Evolutionary conservation across 2,329 filamentous ascomycete genomes (phyloP), one percentile per base, ranked within the genome.

Genomic region (Fusarium sp.): DNA sequence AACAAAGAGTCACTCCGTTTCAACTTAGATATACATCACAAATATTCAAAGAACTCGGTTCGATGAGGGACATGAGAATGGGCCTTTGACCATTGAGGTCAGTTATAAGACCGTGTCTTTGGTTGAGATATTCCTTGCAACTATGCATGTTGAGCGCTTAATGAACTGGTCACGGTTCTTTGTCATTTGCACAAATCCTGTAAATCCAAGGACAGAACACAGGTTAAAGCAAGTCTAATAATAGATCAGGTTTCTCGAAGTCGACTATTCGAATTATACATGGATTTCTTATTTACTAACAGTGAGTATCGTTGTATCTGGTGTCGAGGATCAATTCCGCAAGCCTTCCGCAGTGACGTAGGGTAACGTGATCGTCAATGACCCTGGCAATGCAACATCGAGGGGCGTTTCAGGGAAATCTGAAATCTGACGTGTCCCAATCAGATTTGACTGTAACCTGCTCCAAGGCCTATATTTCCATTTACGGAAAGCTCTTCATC

Each of bases 381-480:
- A 59, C 33, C 57, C 21, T 59, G 9, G 37, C 15, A 47, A 47
- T 48, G 50, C 15, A 57, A 47, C 57, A 13, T 26, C 11, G 15
- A 41, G 29, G 35, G 50, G 48, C 9, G 35, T 41, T 41, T 47
- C 33, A 60, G 41, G 15, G 29, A 35, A 46, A 41, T 29, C 20
- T 16, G 26, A 50, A n/a, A 39, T 49, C 53, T 56, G 53, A 56
- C 33, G 42, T 48, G 43, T 56, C 24, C 24, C 33, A 39, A 28
- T 39, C 18, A 33, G 13, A 44, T 33, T 31, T 21, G 28, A 26
- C 28, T 16, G 28, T 3, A 23, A 21, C 41, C 33, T 47, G 57
- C 33, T 57, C 21, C 11, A 47, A 26, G 41, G 10, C 50, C 50
- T 57, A 18, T 20, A 11, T 16, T 41, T 21, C 57, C 57, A 28